Evolutionary conservation across 2,329 filamentous ascomycete genomes (phyloP).

Genomic region (Cladosporium halotolerans): DNA sequence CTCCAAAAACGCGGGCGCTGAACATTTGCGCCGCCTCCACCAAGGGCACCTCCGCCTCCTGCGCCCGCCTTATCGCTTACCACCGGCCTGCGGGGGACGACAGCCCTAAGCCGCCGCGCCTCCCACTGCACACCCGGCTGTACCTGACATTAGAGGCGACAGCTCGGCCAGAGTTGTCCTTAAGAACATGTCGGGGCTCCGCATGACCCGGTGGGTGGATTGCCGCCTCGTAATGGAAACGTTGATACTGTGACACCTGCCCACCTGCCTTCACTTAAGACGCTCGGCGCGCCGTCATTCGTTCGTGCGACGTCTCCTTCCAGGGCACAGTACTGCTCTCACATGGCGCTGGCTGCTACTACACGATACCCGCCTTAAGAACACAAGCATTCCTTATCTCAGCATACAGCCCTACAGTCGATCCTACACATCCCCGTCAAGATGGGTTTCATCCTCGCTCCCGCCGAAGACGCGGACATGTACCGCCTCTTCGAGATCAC

Average conservation of each 20-base stretch:
- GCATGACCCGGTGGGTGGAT: constrained; percentile 3
- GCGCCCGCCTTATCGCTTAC: not conserved
- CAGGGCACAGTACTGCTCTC: not conserved
- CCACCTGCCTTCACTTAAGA: not conserved
- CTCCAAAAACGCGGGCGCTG: too few species aligned
- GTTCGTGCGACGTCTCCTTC: not conserved
- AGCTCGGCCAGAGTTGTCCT: too few species aligned
- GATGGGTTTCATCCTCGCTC: constrained; percentile 16
- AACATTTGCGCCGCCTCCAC: not conserved
- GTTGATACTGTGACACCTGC: not conserved
- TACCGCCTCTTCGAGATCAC: constrained; percentile 25
- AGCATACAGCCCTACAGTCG: not conserved
- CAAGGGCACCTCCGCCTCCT: not conserved
- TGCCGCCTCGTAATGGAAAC: constrained; percentile 4
- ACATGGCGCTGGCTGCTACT: not conserved
- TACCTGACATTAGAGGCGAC: not conserved
- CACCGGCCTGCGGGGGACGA: not conserved
- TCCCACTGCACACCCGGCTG: not conserved
- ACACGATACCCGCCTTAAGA: not conserved
- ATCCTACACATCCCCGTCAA: constrained; percentile 6
- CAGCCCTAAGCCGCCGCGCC: not conserved
- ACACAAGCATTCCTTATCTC: too few species aligned
- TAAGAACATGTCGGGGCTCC: not conserved
- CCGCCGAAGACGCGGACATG: constrained; percentile 27
- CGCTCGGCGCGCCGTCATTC: not conserved